Base-by-base conservation (phyloP, 2,329 filamentous ascomycete genomes). In the Ascochyta rabiei region DNA sequence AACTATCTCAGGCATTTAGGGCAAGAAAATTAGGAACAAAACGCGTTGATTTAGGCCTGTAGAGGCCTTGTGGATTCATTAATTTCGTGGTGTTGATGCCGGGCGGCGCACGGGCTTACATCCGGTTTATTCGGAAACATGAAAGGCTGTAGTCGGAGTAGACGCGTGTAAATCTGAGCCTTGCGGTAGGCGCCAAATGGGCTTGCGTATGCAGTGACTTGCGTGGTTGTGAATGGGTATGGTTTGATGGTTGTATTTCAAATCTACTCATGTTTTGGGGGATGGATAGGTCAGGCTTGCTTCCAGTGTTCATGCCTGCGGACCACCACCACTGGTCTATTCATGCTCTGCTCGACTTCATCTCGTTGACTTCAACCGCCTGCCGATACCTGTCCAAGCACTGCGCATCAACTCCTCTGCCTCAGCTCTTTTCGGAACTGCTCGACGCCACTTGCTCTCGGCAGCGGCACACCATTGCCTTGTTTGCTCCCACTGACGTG, bases 391-490 rank as follows among this genome's bases (percentile, higher is more conserved):
- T 2, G 6, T 6, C 10, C 10, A 13, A 38, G 15, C 12, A 24
- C 12, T n/a, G 38, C 6, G 4, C 8, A 18, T 19, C 23, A 65
- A 50, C 47, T 59, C 48, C 70, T 61, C 61, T 65, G 71, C 53
- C 67, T 67, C 34, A 72, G 54, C 53, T 72, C 69, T 18, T 58
- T 35, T 16, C 56, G 61, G 16, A 37, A 44, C 19, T 53, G 53
- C 8, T 68, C 63, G 6, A 63, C 47, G 7, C 60, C 69, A 4
- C 57, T 60, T n/a, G 60, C 52, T 18, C 62, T 58, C 6, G 67
- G 67, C 12, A 72, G 44, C 30, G 71, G 66, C 42, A 59, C 60
- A 8, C 64, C 68, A 23, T 70, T 65, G 7, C 65, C 67, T 8
- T 53, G 37, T 3, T 63, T 65, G 0, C 52, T 63, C 0, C 51